Base-by-base conservation (phyloP, 345 rosid genomes). In the Theobroma cacao region DNA sequence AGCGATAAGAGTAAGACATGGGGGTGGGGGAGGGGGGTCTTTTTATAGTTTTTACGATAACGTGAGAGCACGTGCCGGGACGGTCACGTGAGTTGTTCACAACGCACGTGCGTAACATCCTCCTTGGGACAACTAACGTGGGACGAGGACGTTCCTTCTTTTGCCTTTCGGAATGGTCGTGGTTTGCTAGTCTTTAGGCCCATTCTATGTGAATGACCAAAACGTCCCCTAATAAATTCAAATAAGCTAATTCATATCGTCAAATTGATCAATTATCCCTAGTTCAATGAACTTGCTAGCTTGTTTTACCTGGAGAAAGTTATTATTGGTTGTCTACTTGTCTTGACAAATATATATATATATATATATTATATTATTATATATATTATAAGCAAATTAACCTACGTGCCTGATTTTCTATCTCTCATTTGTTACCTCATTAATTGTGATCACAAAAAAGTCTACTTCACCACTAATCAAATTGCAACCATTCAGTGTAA, bases 21-120 rank as follows among this genome's bases (percentile, higher is more conserved):
- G 38, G 53, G 50, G 22, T 53, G 75, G 2, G 1, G 14, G 13
- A 12, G 8, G 12, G 3, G 67, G 12, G n/a, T 47, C 4, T 22
- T 56, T 74, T 69, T 8, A 70, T n/a, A 30, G 53, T 28, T 36
- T 67, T 62, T 47, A 30, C 74, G 77, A 64, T 70, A 86, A 79
- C 85, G 82, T 78, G 87, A 75, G 56, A 60, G 75, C 91, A 87
- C 87, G 84, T 87, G 92, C 76, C 79, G 41, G 41, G 45, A 9
- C 4, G 53, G 80, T 86, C 88, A 85, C 82, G 80, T 86, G 90
- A 84, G 82, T 66, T 18, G 65, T 70, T 80, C 83, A 79, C 22
- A 48, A 34, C 13, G 64, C 87, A 77, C 80, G 82, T 80, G 84
- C 15, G 17, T 48, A 59, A 0, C 68, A 13, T 53, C 53, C 53